These are phyloP conservation scores for Mortierella polycephala DNA, from an alignment of 371 early-diverging fungal species.

Conservation along the genomic window DNA sequence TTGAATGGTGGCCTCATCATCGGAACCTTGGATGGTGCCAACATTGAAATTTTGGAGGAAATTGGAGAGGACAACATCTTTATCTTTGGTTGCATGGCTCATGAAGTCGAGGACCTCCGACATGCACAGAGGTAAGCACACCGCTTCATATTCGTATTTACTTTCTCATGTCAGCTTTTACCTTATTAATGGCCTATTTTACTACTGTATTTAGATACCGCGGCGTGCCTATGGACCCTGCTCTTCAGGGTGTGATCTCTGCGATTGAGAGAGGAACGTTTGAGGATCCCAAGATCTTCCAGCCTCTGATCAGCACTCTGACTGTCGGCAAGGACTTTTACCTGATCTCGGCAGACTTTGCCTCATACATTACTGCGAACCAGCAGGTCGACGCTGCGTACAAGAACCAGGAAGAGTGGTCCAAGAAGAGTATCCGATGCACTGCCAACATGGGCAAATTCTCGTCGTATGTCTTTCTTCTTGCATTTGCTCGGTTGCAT, in stretches of 20 bases:
- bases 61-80: slow-evolving; percentile 95
- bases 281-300: slow-evolving; percentile 81
- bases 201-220: slow-evolving; percentile 64
- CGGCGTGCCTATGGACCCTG: slow-evolving; percentile 73
- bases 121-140: slow-evolving; percentile 72
- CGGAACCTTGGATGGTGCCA: slow-evolving; percentile 91
- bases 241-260: slow-evolving; percentile 79
- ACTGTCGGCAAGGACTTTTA: slow-evolving; percentile 89
- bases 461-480: slow-evolving; percentile 64
- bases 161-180: too few species aligned
- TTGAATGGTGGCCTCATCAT: slow-evolving; percentile 94
- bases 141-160: background rate
- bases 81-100: slow-evolving; percentile 87
- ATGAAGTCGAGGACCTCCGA: slow-evolving; percentile 90
- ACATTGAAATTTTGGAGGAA: slow-evolving; percentile 94
- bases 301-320: slow-evolving; percentile 80
- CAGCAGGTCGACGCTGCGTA: slow-evolving; percentile 80
- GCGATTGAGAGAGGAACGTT: slow-evolving; percentile 79
- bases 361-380: slow-evolving; percentile 79
- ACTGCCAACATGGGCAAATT: slow-evolving; percentile 93
- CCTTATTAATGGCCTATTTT: too few species aligned
- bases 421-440: slow-evolving; percentile 84
- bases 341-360: slow-evolving; percentile 87
- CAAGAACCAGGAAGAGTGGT: slow-evolving; percentile 81
- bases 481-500: background rate